A percentile compares a stretch with the other conserved stretches of the same genome.
Evolutionary conservation across 768 basidiomycete species (phyloP).

Genomic region (Tephrocybe sp.): DNA sequence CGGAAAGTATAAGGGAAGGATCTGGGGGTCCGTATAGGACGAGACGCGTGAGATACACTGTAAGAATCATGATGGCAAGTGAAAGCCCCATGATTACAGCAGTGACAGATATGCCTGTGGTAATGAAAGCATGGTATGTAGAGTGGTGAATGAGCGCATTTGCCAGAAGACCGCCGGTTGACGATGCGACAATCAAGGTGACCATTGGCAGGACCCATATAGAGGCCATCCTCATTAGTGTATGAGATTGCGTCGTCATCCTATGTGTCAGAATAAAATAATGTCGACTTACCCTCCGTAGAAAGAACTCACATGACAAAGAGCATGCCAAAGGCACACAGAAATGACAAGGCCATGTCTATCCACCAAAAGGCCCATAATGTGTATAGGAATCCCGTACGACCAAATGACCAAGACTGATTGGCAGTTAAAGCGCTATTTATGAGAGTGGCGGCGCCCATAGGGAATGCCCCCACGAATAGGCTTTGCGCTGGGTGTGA

Average conservation of each 20-base stretch:
- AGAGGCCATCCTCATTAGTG: constrained; percentile 44
- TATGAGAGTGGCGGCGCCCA: constrained; percentile 62
- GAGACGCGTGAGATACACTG: constrained; percentile 50
- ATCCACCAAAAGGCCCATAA: constrained; percentile 75
- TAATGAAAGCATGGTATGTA: constrained; percentile 41
- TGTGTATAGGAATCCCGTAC: constrained; percentile 48
- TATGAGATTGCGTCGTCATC: constrained; percentile 59
- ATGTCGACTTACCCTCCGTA: too few species aligned
- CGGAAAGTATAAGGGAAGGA: constrained; percentile 39
- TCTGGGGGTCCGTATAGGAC: constrained; percentile 45
- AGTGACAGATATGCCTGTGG: constrained; percentile 40
- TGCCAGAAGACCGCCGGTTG: constrained; percentile 53
- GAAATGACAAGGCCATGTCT: constrained; percentile 52
- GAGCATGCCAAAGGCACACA: constrained; percentile 23
- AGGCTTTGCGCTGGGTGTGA: constrained; percentile 45
- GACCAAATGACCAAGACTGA: constrained; percentile 49
- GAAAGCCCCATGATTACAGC: constrained; percentile 38
- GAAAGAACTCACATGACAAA: constrained; percentile 18
- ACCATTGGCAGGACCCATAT: constrained; percentile 66
- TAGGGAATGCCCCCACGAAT: constrained; percentile 50
- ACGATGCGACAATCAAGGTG: constrained; percentile 57
- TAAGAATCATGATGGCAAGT: constrained; percentile 53
- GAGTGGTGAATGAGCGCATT: constrained; percentile 37
- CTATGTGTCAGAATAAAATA: constrained; percentile 18
- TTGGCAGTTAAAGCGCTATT: constrained; percentile 47